These are phyloP conservation scores for Tricladium varicosporioides DNA, from an alignment of 2,329 filamentous ascomycete species.

Conservation along the genomic window DNA sequence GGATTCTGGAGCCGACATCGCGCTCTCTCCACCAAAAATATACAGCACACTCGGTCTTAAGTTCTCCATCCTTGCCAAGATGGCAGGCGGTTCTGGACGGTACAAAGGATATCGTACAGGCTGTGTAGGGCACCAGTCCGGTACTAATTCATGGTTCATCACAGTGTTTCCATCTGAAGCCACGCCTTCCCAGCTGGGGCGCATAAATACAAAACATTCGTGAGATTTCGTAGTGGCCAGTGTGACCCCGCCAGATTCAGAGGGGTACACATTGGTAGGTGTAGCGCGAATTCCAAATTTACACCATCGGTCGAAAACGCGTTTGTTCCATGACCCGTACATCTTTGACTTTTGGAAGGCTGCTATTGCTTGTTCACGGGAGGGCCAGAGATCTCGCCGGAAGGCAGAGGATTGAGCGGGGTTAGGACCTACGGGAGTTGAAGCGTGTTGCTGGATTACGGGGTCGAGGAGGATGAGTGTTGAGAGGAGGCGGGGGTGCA, in stretches of 20 bases:
- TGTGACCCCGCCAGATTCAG: slow-evolving; percentile 54
- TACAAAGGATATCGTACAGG: slow-evolving; percentile 55
- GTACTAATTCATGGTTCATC: slow-evolving; percentile 47
- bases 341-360: slow-evolving; percentile 69
- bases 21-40: slow-evolving; percentile 62
- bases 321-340: slow-evolving; percentile 78
- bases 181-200: slow-evolving; percentile 51
- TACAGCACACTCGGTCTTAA: slow-evolving; percentile 67
- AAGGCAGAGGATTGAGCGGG: slow-evolving; percentile 62
- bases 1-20: slow-evolving; percentile 50
- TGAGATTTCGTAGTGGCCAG: slow-evolving; percentile 83
- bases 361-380: slow-evolving; percentile 63
- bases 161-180: slow-evolving; percentile 35
- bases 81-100: slow-evolving; percentile 58
- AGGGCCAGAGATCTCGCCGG: slow-evolving; percentile 81
- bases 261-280: slow-evolving; percentile 60
- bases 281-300: slow-evolving; percentile 71
- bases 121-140: slow-evolving; percentile 26
- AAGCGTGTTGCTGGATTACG: slow-evolving; percentile 59
- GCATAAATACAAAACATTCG: slow-evolving; percentile 77
- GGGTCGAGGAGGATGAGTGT: slow-evolving; percentile 81
- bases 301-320: slow-evolving; percentile 74
- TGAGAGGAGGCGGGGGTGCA: slow-evolving; percentile 78
- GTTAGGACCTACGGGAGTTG: slow-evolving; percentile 36
- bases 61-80: slow-evolving; percentile 55